phyloP scores from a whole-genome alignment of 768 basidiomycete species.

The Cystobasidium ongulense region DNA sequence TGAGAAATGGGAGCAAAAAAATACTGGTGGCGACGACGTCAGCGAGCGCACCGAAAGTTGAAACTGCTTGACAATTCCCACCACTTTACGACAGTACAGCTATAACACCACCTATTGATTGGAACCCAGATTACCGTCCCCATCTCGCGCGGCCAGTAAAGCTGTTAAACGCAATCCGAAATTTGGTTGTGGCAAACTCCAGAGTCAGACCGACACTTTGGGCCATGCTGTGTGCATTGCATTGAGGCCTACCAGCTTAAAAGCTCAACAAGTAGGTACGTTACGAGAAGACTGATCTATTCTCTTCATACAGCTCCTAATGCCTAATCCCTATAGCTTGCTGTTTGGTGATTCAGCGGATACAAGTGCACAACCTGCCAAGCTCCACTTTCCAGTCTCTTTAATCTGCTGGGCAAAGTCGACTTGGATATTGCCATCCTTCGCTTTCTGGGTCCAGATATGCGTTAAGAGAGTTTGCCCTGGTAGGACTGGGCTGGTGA shows the following conservation, averaged over 20 bases:
- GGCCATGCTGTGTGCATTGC: too few relatives aligned
- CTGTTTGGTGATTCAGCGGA: not conserved
- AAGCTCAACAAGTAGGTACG: not conserved
- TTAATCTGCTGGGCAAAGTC: slow-evolving; percentile 40
- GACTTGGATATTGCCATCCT: slow-evolving; percentile 30
- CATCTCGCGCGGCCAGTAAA: too few relatives aligned
- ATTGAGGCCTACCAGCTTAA: too few relatives aligned
- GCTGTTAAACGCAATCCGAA: too few relatives aligned
- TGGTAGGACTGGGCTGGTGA: slow-evolving; percentile 74
- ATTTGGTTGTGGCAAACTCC: too few relatives aligned
- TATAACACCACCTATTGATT: too few relatives aligned
- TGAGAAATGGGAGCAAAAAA: not conserved
- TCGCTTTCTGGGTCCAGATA: not conserved
- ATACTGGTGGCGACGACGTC: not conserved
- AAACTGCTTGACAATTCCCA: too few relatives aligned
- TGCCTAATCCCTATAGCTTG: not conserved
- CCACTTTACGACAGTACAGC: too few relatives aligned
- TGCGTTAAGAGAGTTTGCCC: slow-evolving; percentile 46
- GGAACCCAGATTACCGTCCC: too few relatives aligned
- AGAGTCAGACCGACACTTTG: too few relatives aligned
- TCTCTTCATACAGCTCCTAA: not conserved
- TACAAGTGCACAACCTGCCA: slow-evolving; percentile 20
- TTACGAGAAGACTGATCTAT: not conserved
- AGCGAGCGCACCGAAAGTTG: too few relatives aligned
- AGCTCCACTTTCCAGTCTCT: slow-evolving; percentile 34